Evolutionary conservation across 2,329 filamentous ascomycete species (phyloP).

Genomic region (Fusarium sterilihyphosum): DNA sequence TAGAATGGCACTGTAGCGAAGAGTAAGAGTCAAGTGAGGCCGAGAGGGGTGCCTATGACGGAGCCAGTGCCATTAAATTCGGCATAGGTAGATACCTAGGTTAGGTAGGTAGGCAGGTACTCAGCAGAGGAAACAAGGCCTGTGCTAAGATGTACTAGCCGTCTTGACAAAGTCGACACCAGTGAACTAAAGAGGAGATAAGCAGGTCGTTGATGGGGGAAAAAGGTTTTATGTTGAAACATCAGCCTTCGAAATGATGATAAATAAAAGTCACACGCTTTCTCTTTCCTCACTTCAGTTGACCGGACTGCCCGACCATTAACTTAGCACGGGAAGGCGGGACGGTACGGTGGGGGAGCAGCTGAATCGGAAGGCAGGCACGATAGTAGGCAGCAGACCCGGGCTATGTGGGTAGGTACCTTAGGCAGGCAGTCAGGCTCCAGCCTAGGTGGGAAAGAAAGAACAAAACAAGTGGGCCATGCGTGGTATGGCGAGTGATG

Average conservation of each 20-base stretch:
- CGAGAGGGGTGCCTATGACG: conserved; percentile 38
- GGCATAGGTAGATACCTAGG: background rate
- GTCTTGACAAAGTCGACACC: conserved; percentile 1
- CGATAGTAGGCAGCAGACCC: conserved; percentile 23
- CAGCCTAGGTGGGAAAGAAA: background rate
- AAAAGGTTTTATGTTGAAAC: background rate
- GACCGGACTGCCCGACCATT: conserved; percentile 17
- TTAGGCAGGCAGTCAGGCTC: background rate
- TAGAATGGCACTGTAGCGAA: conserved; percentile 3
- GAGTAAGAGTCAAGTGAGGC: conserved; percentile 34
- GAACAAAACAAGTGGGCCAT: background rate
- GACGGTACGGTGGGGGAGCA: conserved; percentile 30
- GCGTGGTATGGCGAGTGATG: background rate
- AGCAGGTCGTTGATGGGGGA: background rate
- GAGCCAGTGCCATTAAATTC: conserved; percentile 30
- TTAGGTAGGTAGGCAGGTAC: conserved; percentile 17
- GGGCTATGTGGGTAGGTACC: background rate
- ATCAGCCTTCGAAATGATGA: conserved; percentile 8
- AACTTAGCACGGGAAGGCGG: conserved; percentile 23
- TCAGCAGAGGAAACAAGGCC: background rate
- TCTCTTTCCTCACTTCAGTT: conserved; percentile 1
- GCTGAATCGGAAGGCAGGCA: conserved; percentile 26
- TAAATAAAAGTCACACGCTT: conserved; percentile 18
- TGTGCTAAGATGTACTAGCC: background rate
- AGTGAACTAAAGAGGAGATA: background rate